These are phyloP conservation scores for Lactuca saligna DNA, from an alignment of 129 eudicot genomes.

Conservation along the genomic window DNA sequence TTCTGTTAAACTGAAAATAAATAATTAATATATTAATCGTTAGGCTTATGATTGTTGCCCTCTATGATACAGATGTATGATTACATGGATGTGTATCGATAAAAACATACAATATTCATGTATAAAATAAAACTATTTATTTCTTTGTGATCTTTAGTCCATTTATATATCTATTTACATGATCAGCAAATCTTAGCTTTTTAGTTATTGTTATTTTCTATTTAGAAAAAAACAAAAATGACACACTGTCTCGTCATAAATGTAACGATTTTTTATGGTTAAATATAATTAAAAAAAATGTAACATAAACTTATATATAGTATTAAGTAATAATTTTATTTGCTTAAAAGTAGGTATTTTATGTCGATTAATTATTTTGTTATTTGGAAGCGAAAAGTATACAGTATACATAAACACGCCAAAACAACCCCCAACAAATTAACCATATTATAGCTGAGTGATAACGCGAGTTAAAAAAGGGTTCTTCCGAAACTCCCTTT, in stretches of 20 bases:
- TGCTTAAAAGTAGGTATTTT: too few relatives aligned
- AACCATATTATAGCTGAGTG: background rate
- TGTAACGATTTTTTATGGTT: too few relatives aligned
- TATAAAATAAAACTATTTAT: background rate
- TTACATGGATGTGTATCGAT: background rate
- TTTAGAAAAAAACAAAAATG: background rate
- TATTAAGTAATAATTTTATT: too few relatives aligned
- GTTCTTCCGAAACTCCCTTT: background rate
- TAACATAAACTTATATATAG: too few relatives aligned
- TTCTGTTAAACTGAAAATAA: background rate
- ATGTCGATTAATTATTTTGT: too few relatives aligned
- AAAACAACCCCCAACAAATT: conserved; percentile 1
- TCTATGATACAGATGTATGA: background rate
- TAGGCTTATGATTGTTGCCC: background rate
- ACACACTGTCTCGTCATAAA: background rate
- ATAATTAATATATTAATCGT: background rate
- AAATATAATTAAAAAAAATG: too few relatives aligned
- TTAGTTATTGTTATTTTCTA: background rate
- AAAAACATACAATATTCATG: background rate
- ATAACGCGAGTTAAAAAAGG: background rate
- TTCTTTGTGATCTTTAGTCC: background rate
- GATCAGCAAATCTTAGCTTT: background rate
- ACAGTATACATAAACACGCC: background rate
- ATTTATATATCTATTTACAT: background rate
- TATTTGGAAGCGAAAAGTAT: too few relatives aligned